Percentiles rank a stretch among this genome's conserved stretches.
Evolutionary conservation across 2,329 filamentous ascomycete species (phyloP).

Genomic region (Hirsutella rhossiliensis): DNA sequence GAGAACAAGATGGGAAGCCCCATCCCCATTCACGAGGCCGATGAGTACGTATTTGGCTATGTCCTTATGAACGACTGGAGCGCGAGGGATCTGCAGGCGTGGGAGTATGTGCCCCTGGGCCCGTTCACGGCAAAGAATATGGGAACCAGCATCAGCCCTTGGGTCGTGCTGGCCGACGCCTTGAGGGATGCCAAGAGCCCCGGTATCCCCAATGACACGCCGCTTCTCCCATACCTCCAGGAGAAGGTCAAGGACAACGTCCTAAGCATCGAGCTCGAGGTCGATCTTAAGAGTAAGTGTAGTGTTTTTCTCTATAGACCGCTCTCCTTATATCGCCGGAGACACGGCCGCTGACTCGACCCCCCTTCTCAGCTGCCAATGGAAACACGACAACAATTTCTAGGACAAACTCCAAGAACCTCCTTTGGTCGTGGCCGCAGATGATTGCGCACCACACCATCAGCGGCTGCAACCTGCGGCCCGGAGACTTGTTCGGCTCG

Average conservation of each 20-base stretch:
- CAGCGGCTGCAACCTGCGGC: conserved; percentile 61
- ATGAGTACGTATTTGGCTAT: conserved; percentile 59
- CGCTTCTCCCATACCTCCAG: conserved; percentile 33
- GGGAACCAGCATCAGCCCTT: conserved; percentile 47
- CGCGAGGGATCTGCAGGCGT: conserved; percentile 47
- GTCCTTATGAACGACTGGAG: conserved; percentile 55
- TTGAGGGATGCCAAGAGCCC: conserved; percentile 21
- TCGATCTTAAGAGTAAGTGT: conserved; percentile 25
- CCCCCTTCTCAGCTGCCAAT: conserved; percentile 11
- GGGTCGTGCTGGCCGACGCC: conserved; percentile 50
- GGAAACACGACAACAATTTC: conserved; percentile 20
- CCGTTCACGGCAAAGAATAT: conserved; percentile 53
- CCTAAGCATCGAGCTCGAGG: conserved; percentile 24
- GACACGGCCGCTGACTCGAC: background rate
- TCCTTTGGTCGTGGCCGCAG: conserved; percentile 73
- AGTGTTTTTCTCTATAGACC: background rate
- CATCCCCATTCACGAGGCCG: conserved; percentile 53
- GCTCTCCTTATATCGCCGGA: background rate
- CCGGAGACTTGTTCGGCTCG: conserved; percentile 65
- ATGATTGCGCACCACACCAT: conserved; percentile 76
- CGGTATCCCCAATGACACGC: conserved; percentile 19
- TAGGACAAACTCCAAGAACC: conserved; percentile 24
- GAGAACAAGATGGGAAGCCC: conserved; percentile 56
- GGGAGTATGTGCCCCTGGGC: conserved; percentile 50
- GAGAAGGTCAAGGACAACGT: conserved; percentile 34